These are phyloP conservation scores for Angophora floribunda DNA, from an alignment of 345 rosid genomes.

Conservation along the genomic window DNA sequence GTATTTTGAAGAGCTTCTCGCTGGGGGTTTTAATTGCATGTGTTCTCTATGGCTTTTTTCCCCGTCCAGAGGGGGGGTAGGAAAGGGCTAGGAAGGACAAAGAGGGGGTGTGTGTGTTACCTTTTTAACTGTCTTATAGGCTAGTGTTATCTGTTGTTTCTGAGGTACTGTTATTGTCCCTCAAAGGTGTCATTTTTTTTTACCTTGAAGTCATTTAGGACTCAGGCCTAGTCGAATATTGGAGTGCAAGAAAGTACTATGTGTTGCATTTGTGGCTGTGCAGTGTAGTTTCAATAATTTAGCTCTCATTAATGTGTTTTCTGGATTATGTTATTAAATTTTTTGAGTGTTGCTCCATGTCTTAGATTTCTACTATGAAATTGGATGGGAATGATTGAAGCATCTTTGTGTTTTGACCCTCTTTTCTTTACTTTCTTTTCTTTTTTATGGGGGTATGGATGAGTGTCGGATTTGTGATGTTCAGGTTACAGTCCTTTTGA, in stretches of 20 bases:
- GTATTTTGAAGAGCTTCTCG: conserved; percentile 11
- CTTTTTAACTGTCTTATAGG: neutral
- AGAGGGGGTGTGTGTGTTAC: neutral
- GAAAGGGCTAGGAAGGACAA: neutral
- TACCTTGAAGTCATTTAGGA: neutral
- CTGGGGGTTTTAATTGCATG: neutral
- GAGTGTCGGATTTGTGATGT: neutral
- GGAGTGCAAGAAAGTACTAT: neutral
- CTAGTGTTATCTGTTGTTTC: neutral
- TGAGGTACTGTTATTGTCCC: neutral
- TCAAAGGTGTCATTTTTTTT: neutral
- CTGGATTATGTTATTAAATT: neutral
- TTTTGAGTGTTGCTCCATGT: neutral
- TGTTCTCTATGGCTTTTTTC: neutral
- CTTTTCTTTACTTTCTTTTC: neutral
- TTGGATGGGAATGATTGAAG: neutral
- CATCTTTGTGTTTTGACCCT: neutral
- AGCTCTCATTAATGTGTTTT: neutral
- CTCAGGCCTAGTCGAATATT: neutral
- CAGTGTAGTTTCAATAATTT: neutral
- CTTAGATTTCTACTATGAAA: neutral
- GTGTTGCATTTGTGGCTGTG: neutral
- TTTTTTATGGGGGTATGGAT: neutral
- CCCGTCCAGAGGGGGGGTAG: neutral
- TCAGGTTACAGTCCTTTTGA: conserved; percentile 84